Evolutionary conservation across 1,284 basidiomycete genomes (phyloP), one percentile per base, ranked within the genome.

Genomic region (Neolentinus lepideus): DNA sequence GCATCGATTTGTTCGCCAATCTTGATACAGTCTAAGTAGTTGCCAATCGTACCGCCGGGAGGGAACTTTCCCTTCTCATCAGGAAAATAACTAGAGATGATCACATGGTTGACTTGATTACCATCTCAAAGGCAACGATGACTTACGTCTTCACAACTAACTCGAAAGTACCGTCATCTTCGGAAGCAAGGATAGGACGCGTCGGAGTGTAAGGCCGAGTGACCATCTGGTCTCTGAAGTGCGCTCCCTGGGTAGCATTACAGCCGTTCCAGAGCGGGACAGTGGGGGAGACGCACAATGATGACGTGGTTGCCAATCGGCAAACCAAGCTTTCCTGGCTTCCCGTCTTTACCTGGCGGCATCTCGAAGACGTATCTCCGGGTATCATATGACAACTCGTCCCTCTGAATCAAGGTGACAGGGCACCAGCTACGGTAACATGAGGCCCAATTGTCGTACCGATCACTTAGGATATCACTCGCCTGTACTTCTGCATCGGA

Each of bases 101-200:
- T n/a, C n/a, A 35, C 9, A 35, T 35, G 33, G 16, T 9, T 16
- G 16, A 35, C 16, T 16, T 16, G 33, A 9, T 16, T 35, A 9
- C 33, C 9, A 9, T 16, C 33, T 9, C 16, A 16, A 35, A 9
- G 16, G 16, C 9, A 16, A 35, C 33, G 1, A 63, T 61, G 29
- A 64, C 55, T 54, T 64, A 66, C 36, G 64, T 63, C 61, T 66
- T 64, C 12, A 66, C 62, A 14, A 64, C 60, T 46, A 66, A 54
- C 26, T 64, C 60, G 52, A 66, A 63, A 24, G 63, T 63, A 11
- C 63, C 64, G 16, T 64, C 60, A 19, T 66, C 64, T 29, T 66
- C 64, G 1, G 51, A 11, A 1, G 61, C 59, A 1, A 66, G 58
- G 4, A 66, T 60, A 8, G 64, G 64, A 1, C 57, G 48, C 3